Evolutionary conservation across 1,284 basidiomycete genomes (phyloP).

Genomic region (Melampsora occidentalis): DNA sequence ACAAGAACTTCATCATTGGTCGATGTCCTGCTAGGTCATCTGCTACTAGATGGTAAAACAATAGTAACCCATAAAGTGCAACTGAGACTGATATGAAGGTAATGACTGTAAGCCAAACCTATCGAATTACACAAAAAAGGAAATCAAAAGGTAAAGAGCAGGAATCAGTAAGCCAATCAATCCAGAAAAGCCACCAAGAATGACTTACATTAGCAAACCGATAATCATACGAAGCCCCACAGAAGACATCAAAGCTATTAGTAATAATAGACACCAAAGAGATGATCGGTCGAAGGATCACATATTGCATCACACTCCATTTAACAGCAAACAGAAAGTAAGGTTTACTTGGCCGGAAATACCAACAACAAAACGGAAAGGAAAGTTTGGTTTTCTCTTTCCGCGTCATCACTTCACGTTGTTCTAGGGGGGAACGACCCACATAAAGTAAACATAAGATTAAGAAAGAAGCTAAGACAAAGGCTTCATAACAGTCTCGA

Average conservation of each 20-base stretch:
- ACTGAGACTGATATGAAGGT: conserved; percentile 53
- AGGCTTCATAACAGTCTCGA: conserved; percentile 58
- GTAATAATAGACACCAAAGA: conserved; percentile 46
- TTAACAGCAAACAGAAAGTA: conserved; percentile 48
- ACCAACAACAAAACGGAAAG: conserved; percentile 61
- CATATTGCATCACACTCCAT: conserved; percentile 47
- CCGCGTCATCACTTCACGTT: conserved; percentile 63
- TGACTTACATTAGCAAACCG: conserved; percentile 47
- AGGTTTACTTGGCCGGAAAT: conserved; percentile 47
- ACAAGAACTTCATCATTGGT: conserved; percentile 75
- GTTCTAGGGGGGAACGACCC: conserved; percentile 64
- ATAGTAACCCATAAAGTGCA: conserved; percentile 47
- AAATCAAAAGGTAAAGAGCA: neutral
- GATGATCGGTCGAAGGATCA: conserved; percentile 46
- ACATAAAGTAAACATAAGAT: conserved; percentile 80
- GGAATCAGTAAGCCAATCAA: neutral
- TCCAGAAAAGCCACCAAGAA: neutral
- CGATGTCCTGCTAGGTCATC: conserved; percentile 71
- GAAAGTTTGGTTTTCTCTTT: conserved; percentile 77
- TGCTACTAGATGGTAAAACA: conserved; percentile 74
- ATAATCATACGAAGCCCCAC: conserved; percentile 43
- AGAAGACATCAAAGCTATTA: conserved; percentile 46
- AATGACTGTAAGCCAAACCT: conserved; percentile 27
- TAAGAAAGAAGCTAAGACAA: conserved; percentile 61
- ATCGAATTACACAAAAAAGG: neutral